These are phyloP conservation scores for Talaromyces rugulosus DNA, from an alignment of 2,329 filamentous ascomycete species.

Conservation along the genomic window DNA sequence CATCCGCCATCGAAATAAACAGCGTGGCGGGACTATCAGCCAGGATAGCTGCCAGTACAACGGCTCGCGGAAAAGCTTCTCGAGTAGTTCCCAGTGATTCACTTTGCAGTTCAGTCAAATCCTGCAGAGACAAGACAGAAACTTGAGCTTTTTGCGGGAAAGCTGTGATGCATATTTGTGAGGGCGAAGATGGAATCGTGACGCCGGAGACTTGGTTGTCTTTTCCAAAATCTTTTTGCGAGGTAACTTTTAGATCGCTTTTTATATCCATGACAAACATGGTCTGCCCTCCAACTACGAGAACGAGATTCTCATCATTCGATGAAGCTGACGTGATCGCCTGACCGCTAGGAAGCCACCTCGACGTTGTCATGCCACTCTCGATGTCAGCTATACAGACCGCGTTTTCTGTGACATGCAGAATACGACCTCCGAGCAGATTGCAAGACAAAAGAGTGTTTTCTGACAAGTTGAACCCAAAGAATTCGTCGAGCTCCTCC, in stretches of 20 bases:
- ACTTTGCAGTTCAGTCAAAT: slow-evolving; percentile 62
- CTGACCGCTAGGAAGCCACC: slow-evolving; percentile 44
- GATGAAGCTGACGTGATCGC: slow-evolving; percentile 74
- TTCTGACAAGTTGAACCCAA: slow-evolving; percentile 64
- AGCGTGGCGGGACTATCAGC: slow-evolving; percentile 65
- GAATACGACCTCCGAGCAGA: slow-evolving; percentile 57
- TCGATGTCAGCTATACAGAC: slow-evolving; percentile 60
- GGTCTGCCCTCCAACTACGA: slow-evolving; percentile 72
- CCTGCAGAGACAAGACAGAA: slow-evolving; percentile 65
- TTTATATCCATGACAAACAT: slow-evolving; percentile 65
- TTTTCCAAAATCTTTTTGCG: slow-evolving; percentile 57
- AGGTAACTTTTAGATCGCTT: slow-evolving; percentile 54
- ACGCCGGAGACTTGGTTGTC: slow-evolving; percentile 82
- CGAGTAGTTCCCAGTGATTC: slow-evolving; percentile 62
- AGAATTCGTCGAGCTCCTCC: slow-evolving; percentile 77
- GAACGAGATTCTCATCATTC: slow-evolving; percentile 64
- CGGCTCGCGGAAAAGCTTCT: slow-evolving; percentile 75
- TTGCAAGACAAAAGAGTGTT: slow-evolving; percentile 70
- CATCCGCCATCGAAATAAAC: slow-evolving; percentile 88
- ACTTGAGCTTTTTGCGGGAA: slow-evolving; percentile 84
- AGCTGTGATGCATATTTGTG: slow-evolving; percentile 70
- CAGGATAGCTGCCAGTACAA: slow-evolving; percentile 75
- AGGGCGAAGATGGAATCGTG: slow-evolving; percentile 62
- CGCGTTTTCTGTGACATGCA: slow-evolving; percentile 70
- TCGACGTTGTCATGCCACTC: slow-evolving; percentile 41